Percentiles rank a stretch among this genome's conserved stretches.
These are phyloP conservation scores for Bimuria novae-zelandiae DNA, from an alignment of 2,329 filamentous ascomycete species.

Conservation along the genomic window DNA sequence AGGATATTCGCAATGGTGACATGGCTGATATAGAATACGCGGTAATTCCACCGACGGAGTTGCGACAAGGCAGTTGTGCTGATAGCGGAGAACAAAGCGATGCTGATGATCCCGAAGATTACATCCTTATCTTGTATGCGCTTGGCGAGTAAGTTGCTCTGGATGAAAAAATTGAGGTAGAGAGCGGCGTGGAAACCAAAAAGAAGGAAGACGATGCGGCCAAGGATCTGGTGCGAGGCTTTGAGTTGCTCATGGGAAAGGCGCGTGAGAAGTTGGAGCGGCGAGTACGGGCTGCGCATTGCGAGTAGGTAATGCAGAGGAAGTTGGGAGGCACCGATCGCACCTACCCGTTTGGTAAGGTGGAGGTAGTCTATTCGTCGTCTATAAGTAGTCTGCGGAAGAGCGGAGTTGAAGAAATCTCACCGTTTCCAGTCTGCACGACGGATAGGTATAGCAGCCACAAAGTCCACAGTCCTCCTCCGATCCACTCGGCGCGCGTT, in stretches of 20 bases:
- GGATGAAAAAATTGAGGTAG: conserved; percentile 63
- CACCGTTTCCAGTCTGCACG: conserved; percentile 60
- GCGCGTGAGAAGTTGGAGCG: conserved; percentile 57
- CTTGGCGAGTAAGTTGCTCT: conserved; percentile 55
- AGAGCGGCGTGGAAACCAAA: conserved; percentile 58
- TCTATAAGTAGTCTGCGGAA: not conserved
- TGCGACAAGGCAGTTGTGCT: conserved; percentile 56
- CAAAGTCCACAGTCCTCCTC: conserved; percentile 53
- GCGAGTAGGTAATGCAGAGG: conserved; percentile 64
- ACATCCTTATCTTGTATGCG: conserved; percentile 63
- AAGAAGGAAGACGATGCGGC: conserved; percentile 58
- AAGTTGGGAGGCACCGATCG: conserved; percentile 62
- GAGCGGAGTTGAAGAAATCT: conserved; percentile 23
- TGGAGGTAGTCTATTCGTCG: conserved; percentile 61
- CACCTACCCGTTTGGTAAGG: conserved; percentile 65
- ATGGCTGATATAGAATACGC: conserved; percentile 62
- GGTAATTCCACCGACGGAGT: conserved; percentile 53
- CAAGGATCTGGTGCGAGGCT: conserved; percentile 61
- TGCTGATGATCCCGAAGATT: conserved; percentile 58
- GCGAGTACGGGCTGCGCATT: conserved; percentile 56
- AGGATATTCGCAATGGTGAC: conserved; percentile 56
- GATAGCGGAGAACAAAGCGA: conserved; percentile 51
- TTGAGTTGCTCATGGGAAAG: conserved; percentile 62
- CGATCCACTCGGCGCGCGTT: conserved; percentile 57
- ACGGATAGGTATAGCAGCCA: conserved; percentile 59